phyloP scores from a whole-genome alignment of 208 protist genomes.

The Trypanosoma scelopori region DNA sequence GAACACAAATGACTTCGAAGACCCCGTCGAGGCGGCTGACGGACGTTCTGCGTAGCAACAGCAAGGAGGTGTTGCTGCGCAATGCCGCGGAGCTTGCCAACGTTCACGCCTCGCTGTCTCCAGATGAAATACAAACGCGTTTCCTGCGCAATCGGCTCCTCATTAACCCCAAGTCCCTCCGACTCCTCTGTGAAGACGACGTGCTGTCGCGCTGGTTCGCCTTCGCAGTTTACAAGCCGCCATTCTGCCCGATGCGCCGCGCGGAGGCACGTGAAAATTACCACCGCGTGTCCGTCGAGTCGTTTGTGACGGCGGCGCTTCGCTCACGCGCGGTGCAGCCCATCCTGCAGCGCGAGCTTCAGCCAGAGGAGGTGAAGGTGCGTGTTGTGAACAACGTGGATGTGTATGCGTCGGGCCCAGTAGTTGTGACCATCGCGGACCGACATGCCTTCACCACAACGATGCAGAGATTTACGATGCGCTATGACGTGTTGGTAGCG shows the following conservation, averaged over 20 bases:
- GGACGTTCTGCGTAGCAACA: slow-evolving; percentile 78
- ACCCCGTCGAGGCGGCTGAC: slow-evolving; percentile 54
- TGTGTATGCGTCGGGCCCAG: slow-evolving; percentile 65
- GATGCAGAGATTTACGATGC: slow-evolving; percentile 48
- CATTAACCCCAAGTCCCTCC: slow-evolving; percentile 75
- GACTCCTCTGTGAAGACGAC: slow-evolving; percentile 36
- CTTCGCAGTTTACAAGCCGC: slow-evolving; percentile 87
- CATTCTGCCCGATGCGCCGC: slow-evolving; percentile 88
- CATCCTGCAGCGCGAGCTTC: slow-evolving; percentile 27
- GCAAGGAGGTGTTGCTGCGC: slow-evolving; percentile 46
- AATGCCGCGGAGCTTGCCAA: slow-evolving; percentile 58
- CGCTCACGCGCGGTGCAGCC: slow-evolving; percentile 53
- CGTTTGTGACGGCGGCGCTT: slow-evolving; percentile 69
- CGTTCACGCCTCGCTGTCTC: slow-evolving; percentile 41
- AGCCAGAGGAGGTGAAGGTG: slow-evolving; percentile 43
- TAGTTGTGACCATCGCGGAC: slow-evolving; percentile 66
- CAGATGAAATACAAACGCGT: slow-evolving; percentile 63
- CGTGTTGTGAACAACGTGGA: slow-evolving; percentile 81
- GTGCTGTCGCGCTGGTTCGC: slow-evolving; percentile 45
- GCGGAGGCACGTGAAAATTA: slow-evolving; percentile 64
- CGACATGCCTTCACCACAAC: slow-evolving; percentile 41
- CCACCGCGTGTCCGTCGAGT: slow-evolving; percentile 80
- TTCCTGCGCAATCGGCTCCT: slow-evolving; percentile 82
- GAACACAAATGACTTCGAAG: slow-evolving; percentile 49
- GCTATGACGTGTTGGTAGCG: slow-evolving; percentile 77